Evolutionary conservation across 2,329 filamentous ascomycete genomes (phyloP).

Genomic region (Verticillium longisporum): DNA sequence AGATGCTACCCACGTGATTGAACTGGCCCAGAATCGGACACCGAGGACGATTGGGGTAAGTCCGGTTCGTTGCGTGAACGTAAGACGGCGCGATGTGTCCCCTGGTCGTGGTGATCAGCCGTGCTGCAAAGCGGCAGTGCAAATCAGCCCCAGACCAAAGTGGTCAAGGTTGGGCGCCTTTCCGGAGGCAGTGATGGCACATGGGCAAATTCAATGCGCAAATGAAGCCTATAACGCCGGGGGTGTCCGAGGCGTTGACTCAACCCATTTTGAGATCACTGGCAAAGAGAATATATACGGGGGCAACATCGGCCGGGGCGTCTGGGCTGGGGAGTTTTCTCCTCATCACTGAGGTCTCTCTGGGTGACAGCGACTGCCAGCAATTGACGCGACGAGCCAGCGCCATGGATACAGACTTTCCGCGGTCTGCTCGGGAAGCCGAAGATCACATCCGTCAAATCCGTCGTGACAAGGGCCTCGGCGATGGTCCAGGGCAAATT

Average conservation of each 20-base stretch:
- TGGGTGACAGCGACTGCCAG: not conserved
- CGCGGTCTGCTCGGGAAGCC: conserved; percentile 3
- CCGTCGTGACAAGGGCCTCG: conserved; percentile 6
- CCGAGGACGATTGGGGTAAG: not conserved
- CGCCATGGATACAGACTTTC: conserved; percentile 4
- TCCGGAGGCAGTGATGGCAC: not conserved
- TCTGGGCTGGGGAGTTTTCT: too few relatives aligned
- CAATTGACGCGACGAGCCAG: not conserved
- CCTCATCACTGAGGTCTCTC: not conserved
- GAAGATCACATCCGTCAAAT: conserved; percentile 6
- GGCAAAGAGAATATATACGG: not conserved
- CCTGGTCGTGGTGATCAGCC: not conserved
- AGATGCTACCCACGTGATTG: too few relatives aligned
- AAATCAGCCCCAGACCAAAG: not conserved
- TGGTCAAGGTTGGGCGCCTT: not conserved
- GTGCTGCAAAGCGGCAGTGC: not conserved
- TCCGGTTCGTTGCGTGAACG: not conserved
- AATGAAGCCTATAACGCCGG: not conserved
- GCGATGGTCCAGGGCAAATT: conserved; percentile 1
- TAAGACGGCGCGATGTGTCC: not conserved
- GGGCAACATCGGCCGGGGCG: too few relatives aligned
- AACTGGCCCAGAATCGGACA: too few relatives aligned
- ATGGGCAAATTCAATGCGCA: not conserved
- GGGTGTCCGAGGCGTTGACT: not conserved
- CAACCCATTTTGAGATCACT: not conserved